These are phyloP conservation scores for Basipetospora chlamydospora DNA, from an alignment of 2,329 filamentous ascomycete species.

Conservation along the genomic window DNA sequence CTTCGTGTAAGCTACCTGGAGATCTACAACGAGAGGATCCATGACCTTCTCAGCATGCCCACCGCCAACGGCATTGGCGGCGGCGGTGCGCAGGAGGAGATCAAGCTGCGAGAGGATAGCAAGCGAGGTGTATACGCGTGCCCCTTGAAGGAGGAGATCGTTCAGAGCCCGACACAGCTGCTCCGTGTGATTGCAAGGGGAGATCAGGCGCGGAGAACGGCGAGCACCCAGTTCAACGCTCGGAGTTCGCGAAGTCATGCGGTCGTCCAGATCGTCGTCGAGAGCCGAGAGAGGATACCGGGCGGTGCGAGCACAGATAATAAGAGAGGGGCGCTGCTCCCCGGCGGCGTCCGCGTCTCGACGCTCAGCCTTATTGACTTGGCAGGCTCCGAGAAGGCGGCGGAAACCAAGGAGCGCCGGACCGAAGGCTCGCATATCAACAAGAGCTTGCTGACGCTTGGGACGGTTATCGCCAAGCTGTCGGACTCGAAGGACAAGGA, in stretches of 20 bases:
- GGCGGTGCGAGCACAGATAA: conserved; percentile 35
- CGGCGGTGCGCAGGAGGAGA: conserved; percentile 62
- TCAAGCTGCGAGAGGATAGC: conserved; percentile 91
- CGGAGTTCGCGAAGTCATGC: conserved; percentile 95
- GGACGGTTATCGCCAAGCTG: conserved; percentile 87
- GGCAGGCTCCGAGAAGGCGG: conserved; percentile 89
- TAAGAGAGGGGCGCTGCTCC: conserved; percentile 56
- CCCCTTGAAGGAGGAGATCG: conserved; percentile 93
- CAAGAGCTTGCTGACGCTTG: conserved; percentile 87
- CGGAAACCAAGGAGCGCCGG: conserved; percentile 84
- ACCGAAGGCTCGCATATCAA: conserved; percentile 97
- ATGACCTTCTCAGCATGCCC: conserved; percentile 75
- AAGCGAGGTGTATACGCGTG: conserved; percentile 95
- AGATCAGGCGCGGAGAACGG: conserved; percentile 77
- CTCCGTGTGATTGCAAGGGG: conserved; percentile 88
- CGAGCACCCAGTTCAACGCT: conserved; percentile 93
- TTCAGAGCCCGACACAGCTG: conserved; percentile 92
- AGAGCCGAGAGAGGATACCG: conserved; percentile 77
- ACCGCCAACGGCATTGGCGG: conserved; percentile 42
- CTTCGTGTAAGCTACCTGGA: conserved; percentile 94
- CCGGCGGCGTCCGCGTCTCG: conserved; percentile 87
- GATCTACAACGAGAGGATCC: conserved; percentile 97
- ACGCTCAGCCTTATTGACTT: conserved; percentile 92
- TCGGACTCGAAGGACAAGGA: conserved; percentile 79
- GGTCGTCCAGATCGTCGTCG: conserved; percentile 96